Conservation (phyloP, 208 protist genomes). For the Spongospora subterranea region DNA sequence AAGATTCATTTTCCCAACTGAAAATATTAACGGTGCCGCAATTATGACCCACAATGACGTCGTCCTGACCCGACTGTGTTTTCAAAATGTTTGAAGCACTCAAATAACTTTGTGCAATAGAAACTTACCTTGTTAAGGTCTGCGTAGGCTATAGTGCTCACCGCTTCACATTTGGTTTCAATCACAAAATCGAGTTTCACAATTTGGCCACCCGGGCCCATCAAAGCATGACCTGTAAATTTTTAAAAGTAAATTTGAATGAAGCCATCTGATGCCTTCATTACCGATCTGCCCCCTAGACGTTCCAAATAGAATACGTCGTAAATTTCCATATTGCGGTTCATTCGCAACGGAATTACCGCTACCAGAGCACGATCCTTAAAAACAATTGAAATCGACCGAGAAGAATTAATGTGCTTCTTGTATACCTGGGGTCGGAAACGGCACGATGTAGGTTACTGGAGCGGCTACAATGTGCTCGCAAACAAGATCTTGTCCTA, state of each 20-base stretch:
- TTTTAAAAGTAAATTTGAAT: neutral
- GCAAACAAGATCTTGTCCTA: neutral
- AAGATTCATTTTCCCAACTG: constrained; percentile 1
- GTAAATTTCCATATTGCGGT: neutral
- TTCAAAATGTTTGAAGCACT: neutral
- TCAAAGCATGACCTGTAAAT: neutral
- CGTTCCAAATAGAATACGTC: constrained; percentile 29
- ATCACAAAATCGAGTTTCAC: neutral
- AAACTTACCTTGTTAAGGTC: neutral
- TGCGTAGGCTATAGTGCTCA: neutral
- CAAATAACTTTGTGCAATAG: neutral
- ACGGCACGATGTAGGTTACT: neutral
- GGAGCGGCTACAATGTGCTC: neutral
- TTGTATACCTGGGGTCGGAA: constrained; percentile 11
- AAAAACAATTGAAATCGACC: neutral
- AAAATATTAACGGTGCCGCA: constrained; percentile 32
- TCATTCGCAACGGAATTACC: neutral
- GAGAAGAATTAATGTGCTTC: neutral
- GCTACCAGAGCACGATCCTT: neutral
- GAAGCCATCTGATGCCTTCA: neutral
- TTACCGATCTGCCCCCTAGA: constrained; percentile 24
- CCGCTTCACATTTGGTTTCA: neutral
- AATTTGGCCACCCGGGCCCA: neutral
- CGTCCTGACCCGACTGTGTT: neutral
- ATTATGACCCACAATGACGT: constrained; percentile 38